Conservation (phyloP, 2,329 filamentous ascomycete species). For the Monosporascus sp. region DNA sequence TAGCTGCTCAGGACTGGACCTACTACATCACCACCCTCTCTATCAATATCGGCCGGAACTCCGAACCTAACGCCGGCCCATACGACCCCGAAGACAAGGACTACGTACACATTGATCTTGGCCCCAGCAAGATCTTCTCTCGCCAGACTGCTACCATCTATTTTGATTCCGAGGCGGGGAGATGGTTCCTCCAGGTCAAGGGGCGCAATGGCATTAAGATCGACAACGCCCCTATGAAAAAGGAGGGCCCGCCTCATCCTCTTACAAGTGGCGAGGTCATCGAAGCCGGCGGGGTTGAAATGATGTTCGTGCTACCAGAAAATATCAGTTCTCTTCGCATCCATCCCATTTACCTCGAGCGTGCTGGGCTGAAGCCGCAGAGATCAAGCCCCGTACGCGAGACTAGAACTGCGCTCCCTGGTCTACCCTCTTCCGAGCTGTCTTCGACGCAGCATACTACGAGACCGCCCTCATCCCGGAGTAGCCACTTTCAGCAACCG, state of each 20-base stretch:
- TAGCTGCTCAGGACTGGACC: conserved; percentile 77
- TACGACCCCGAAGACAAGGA: conserved; percentile 40
- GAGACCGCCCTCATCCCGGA: conserved; percentile 18
- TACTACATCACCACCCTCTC: conserved; percentile 74
- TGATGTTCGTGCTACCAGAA: conserved; percentile 95
- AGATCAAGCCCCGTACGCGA: conserved; percentile 20
- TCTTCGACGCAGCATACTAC: conserved; percentile 16
- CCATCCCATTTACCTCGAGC: conserved; percentile 62
- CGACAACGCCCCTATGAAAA: conserved; percentile 66
- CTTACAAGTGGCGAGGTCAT: conserved; percentile 86
- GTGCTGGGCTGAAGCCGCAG: conserved; percentile 43
- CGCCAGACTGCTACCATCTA: conserved; percentile 70
- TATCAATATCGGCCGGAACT: conserved; percentile 69
- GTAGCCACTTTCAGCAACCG: conserved; percentile 34
- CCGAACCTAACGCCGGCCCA: conserved; percentile 43
- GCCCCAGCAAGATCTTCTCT: conserved; percentile 76
- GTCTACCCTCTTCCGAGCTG: conserved; percentile 20
- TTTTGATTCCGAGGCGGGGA: conserved; percentile 61
- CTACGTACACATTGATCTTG: conserved; percentile 79
- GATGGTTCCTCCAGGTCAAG: conserved; percentile 82
- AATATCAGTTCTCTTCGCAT: conserved; percentile 62
- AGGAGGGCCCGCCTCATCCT: conserved; percentile 54
- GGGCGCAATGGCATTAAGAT: conserved; percentile 88
- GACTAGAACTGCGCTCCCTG: conserved; percentile 22
- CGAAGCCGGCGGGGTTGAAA: conserved; percentile 87